Evolutionary conservation across 225 moss, liverwort and hornwort species (phyloP), one percentile per base, ranked within the genome.

Genomic region (Sphagnum contortum): DNA sequence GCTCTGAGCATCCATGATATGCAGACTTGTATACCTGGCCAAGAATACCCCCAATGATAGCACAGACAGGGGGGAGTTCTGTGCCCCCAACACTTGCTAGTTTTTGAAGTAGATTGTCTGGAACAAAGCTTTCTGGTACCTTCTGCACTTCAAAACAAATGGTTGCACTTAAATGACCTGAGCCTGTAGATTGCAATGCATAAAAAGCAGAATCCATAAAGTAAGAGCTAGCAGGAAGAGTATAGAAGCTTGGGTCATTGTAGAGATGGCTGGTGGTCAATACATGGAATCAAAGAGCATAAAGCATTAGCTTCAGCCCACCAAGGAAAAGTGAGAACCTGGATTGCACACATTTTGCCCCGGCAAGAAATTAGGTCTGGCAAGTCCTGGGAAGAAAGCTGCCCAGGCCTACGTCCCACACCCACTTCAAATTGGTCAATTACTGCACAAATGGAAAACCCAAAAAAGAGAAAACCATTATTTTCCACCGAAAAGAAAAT

Each of bases 41-140:
- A 56, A 98, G 85, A 71, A 98, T 79, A 57, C 98, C 98, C 69
- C 98, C 98, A 78, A 91, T 65, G 66, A 93, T 89, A 44, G 98
- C 93, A 76, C 81, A 89, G n/a, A 98, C 90, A 63, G 98, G 92
- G 63, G 98, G 83, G 54, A 87, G 78, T 69, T 93, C 93, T 49
- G 76, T 80, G 51, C 65, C 74, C 48, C 89, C 91, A 66, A 82
- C 80, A 68, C 76, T 76, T 44, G 83, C 77, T 69, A 98, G 75
- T 66, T 74, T 83, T 55, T 77, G 74, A 70, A 93, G 70, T 49
- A 89, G 61, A 60, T 29, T 52, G 64, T 91, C 87, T 55, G 83
- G 67, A 78, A 87, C 77, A 64, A 83, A 75, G 60, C 69, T 69
- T 67, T 78, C 76, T 46, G 73, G 46, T 67, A 84, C 81, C 61